Conservation (phyloP, 495 filamentous ascomycete genomes). For the Cudoniella acicularis region DNA sequence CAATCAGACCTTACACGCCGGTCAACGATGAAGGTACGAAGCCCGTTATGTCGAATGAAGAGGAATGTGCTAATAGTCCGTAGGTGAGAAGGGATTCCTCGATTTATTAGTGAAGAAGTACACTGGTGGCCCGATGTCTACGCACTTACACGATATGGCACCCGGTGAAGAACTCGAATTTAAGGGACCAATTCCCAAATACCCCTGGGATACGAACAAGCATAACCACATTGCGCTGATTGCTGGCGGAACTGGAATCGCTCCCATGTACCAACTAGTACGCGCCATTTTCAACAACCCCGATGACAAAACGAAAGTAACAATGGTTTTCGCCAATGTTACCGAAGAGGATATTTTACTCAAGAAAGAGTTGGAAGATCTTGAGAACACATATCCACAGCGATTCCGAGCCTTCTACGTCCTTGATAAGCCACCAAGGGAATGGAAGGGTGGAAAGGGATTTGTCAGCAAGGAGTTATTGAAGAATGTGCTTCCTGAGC, state of each 20-base stretch:
- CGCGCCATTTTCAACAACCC: slow-evolving; percentile 92
- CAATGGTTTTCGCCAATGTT: slow-evolving; percentile 86
- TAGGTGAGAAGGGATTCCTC: slow-evolving; percentile 68
- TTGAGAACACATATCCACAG: slow-evolving; percentile 93
- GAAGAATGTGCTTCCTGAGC: slow-evolving; percentile 89
- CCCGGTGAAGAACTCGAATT: slow-evolving; percentile 76
- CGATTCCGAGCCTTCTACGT: slow-evolving; percentile 88
- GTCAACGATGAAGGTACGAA: slow-evolving; percentile 77
- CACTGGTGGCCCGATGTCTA: slow-evolving; percentile 84
- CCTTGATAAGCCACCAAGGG: slow-evolving; percentile 80
- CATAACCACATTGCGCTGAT: slow-evolving; percentile 90
- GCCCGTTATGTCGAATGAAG: neutral
- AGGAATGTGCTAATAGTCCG: neutral
- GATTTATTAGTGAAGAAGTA: slow-evolving; percentile 93
- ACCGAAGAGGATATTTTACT: slow-evolving; percentile 83
- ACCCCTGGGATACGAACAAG: slow-evolving; percentile 88
- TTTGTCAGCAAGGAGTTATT: slow-evolving; percentile 82
- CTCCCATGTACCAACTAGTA: slow-evolving; percentile 83
- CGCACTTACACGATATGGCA: slow-evolving; percentile 78
- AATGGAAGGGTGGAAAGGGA: slow-evolving; percentile 72
- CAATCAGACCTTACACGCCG: slow-evolving; percentile 90
- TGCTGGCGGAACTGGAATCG: slow-evolving; percentile 93
- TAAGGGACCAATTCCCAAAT: slow-evolving; percentile 96
- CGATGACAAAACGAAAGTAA: slow-evolving; percentile 93
- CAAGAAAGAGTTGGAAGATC: slow-evolving; percentile 71